phyloP scores from a whole-genome alignment of 768 basidiomycete genomes.

The Solioccasus polychromus region DNA sequence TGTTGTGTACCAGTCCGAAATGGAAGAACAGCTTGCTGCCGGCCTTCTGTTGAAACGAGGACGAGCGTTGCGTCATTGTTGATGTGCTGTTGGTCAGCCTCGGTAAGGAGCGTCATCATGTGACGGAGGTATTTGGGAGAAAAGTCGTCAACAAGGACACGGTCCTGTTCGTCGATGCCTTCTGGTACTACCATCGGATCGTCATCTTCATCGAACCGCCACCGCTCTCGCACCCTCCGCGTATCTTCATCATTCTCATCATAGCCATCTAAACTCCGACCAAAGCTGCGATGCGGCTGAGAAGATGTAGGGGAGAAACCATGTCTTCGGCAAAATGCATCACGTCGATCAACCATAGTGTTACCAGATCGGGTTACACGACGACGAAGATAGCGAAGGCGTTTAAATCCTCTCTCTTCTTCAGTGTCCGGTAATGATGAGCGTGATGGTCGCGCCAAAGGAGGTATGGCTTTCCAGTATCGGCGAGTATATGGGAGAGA shows the following conservation, averaged over 20 bases:
- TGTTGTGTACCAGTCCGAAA: constrained; percentile 39
- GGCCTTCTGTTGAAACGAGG: constrained; percentile 46
- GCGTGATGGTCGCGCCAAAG: constrained; percentile 34
- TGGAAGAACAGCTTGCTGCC: constrained; percentile 47
- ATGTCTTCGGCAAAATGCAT: constrained; percentile 26
- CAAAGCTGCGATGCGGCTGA: constrained; percentile 13
- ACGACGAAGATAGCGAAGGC: constrained; percentile 48
- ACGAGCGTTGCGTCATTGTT: constrained; percentile 50
- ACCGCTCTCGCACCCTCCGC: constrained; percentile 50
- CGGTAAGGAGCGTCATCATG: constrained; percentile 54
- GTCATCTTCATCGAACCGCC: constrained; percentile 71
- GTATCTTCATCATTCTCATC: constrained; percentile 39
- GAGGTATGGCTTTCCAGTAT: constrained; percentile 62
- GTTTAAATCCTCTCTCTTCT: constrained; percentile 24
- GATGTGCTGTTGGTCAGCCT: constrained; percentile 49
- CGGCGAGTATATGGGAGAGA: constrained; percentile 57
- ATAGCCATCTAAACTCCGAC: constrained; percentile 25
- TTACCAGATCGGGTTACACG: constrained; percentile 85
- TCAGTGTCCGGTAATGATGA: constrained; percentile 26
- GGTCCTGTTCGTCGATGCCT: constrained; percentile 66
- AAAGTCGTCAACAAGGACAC: constrained; percentile 70
- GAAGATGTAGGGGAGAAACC: constrained; percentile 16
- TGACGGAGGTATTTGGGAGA: constrained; percentile 56
- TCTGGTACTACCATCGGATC: constrained; percentile 50
- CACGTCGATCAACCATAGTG: constrained; percentile 69